A percentile compares a stretch with the other conserved stretches of the same genome.
These are phyloP conservation scores for Chrysophaeum taylorii DNA, from an alignment of 352 stramenopile genomes.

Conservation along the genomic window DNA sequence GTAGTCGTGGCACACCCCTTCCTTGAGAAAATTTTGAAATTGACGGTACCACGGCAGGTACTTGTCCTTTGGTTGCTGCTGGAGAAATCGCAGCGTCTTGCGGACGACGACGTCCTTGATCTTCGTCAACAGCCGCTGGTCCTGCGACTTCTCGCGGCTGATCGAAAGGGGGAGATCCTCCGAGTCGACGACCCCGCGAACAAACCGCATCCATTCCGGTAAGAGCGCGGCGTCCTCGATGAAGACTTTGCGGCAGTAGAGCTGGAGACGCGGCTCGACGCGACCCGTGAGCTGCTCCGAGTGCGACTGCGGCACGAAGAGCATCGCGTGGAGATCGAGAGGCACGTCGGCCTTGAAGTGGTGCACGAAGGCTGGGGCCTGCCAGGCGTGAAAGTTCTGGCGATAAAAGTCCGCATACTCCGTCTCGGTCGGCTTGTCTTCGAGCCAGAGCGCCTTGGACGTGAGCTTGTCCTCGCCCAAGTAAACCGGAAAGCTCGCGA, in stretches of 20 bases:
- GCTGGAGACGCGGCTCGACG: conserved; percentile 86
- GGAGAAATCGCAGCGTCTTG: conserved; percentile 62
- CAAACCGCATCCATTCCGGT: conserved; percentile 92
- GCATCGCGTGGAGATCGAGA: conserved; percentile 93
- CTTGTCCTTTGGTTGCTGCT: conserved; percentile 74
- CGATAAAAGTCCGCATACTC: conserved; percentile 3
- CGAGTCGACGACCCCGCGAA: conserved; percentile 83
- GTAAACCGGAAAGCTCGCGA: conserved; percentile 96
- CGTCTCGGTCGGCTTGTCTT: conserved; percentile 74
- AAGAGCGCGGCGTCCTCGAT: conserved; percentile 97
- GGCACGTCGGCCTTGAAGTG: conserved; percentile 96
- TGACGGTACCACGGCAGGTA: conserved; percentile 96
- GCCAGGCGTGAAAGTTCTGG: conserved; percentile 31
- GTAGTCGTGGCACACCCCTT: conserved; percentile 87
- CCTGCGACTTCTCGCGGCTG: conserved; percentile 97
- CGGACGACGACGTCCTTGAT: conserved; percentile 87
- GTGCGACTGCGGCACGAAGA: conserved; percentile 91
- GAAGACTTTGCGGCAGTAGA: conserved; percentile 98
- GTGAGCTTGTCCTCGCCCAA: conserved; percentile 93
- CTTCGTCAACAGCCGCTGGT: conserved; percentile 87
- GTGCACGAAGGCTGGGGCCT: conserved; percentile 78
- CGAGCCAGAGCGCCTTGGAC: conserved; percentile 93
- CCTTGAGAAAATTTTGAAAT: conserved; percentile 95
- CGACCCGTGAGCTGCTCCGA: conserved; percentile 86
- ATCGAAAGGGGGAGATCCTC: conserved; percentile 98